Evolutionary conservation across 805 yeast genomes (phyloP).

Genomic region (Torulaspora maleeae): DNA sequence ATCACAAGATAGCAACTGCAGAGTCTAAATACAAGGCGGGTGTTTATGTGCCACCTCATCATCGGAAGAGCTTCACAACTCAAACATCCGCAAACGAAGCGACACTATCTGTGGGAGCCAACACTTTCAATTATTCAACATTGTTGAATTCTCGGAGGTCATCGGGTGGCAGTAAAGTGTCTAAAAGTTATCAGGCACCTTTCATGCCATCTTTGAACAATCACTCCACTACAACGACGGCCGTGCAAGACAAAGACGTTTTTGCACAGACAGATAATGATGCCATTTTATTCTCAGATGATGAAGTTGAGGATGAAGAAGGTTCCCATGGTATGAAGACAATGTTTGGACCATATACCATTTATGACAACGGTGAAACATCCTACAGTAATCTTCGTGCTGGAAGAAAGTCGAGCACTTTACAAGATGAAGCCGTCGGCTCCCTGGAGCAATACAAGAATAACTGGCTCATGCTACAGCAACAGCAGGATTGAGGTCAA

Average conservation of each 20-base stretch:
- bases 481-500: constrained; percentile 21
- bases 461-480: constrained; percentile 37
- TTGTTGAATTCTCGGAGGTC: constrained; percentile 14
- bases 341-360: constrained; percentile 23
- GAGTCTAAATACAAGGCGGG: constrained; percentile 25
- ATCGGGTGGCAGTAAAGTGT: constrained; percentile 3
- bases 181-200: constrained; percentile 7
- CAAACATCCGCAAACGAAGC: constrained; percentile 23
- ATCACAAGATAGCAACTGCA: constrained; percentile 6
- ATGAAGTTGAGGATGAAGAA: constrained; percentile 12
- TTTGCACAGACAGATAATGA: constrained; percentile 30
- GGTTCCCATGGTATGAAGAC: constrained; percentile 14
- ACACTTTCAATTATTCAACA: constrained; percentile 19
- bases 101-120: constrained; percentile 22
- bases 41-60: constrained; percentile 51
- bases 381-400: constrained; percentile 13
- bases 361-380: constrained; percentile 9
- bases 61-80: constrained; percentile 37
- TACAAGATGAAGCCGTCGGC: constrained; percentile 35
- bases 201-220: constrained; percentile 11
- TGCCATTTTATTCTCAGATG: constrained; percentile 34
- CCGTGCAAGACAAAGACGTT: constrained; percentile 28
- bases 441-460: constrained; percentile 37
- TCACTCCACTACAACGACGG: constrained; percentile 28
- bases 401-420: constrained; percentile 30